Conservation (phyloP, 2,329 filamentous ascomycete genomes). For the Massarina eburnea region DNA sequence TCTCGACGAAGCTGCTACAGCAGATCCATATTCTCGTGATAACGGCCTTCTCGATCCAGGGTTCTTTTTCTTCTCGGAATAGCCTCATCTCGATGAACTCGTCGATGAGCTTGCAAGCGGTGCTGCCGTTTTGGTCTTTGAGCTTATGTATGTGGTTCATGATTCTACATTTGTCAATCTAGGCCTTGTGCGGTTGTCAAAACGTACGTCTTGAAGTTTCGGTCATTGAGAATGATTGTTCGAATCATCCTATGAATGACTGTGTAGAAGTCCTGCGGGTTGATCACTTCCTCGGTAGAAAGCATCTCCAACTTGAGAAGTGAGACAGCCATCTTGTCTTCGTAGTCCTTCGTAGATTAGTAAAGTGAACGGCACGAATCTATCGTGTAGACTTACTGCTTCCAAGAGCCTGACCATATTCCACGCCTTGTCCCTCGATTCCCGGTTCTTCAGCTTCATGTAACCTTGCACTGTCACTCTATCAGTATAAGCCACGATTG, state of each 20-base stretch:
- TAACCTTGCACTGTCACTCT: slow-evolving; percentile 56
- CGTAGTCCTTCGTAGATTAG: slow-evolving; percentile 49
- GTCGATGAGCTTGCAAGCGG: slow-evolving; percentile 57
- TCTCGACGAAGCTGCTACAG: slow-evolving; percentile 48
- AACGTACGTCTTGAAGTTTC: slow-evolving; percentile 61
- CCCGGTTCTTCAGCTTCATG: slow-evolving; percentile 50
- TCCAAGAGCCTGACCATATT: slow-evolving; percentile 64
- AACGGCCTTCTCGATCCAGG: slow-evolving; percentile 70
- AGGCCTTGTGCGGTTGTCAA: not conserved
- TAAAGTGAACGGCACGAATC: not conserved
- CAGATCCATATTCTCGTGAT: slow-evolving; percentile 69
- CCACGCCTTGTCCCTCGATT: slow-evolving; percentile 55
- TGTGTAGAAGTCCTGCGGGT: slow-evolving; percentile 46
- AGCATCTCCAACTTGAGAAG: slow-evolving; percentile 71
- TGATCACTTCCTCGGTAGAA: slow-evolving; percentile 42
- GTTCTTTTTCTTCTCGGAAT: slow-evolving; percentile 49
- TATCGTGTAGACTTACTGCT: slow-evolving; percentile 37
- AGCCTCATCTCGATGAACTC: slow-evolving; percentile 64
- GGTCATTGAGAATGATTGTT: slow-evolving; percentile 60
- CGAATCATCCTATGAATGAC: slow-evolving; percentile 65
- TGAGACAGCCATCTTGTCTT: slow-evolving; percentile 65
- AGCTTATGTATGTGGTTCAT: slow-evolving; percentile 70
- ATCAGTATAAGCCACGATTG: slow-evolving; percentile 9
- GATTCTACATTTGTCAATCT: slow-evolving; percentile 44
- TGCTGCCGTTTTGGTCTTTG: slow-evolving; percentile 45